Base-by-base conservation (phyloP, 1,139 yeast genomes). In the Schwanniomyces etchellsii region DNA sequence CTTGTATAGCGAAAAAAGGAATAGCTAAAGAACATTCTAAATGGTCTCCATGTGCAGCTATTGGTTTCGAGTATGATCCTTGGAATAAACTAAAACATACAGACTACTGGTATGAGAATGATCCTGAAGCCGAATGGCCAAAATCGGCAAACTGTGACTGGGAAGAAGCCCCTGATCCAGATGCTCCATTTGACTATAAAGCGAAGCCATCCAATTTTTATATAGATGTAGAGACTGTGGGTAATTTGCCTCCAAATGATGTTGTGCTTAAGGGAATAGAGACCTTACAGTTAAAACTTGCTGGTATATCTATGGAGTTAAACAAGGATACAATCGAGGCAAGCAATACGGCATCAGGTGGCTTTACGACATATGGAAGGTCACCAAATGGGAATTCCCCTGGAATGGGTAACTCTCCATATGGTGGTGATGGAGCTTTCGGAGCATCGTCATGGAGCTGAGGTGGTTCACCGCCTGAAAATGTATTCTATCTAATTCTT, bases 11-110 rank as follows among this genome's bases (percentile, higher is more conserved):
- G 33, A 91, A 93, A 57, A 91, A 91, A 64, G 98, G 99, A 27
- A 91, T 93, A 38, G 89, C 97, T 27, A 91, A 93, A 56, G 99
- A 91, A 55, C 99, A 91, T 52, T 96, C 98, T 31, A 91, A 91
- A 52, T 91, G 98, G 98, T 81, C 94, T 5, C 96, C 98, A 2
- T 84, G 95, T 45, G 74, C 96, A 0, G 98, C 98, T n/a, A 74
- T 93, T 34, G 97, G 95, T 15, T 91, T 91, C 50, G 99, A 91
- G 59, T 91, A 91, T 51, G 99, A 91, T 52, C 99, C 99, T n/a
- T 91, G 96, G 95, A 91, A 91, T 59, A 93, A 91, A 60, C 70
- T 93, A 45, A 81, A 82, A 50, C 98, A 91, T 54, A 91, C 98
- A 1, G 96, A 88, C 47, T 84, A 75, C 52, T 91, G 99, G 99